Evolutionary conservation across 306 rosid genomes (phyloP).

Genomic region (Vachellia pachyceras): DNA sequence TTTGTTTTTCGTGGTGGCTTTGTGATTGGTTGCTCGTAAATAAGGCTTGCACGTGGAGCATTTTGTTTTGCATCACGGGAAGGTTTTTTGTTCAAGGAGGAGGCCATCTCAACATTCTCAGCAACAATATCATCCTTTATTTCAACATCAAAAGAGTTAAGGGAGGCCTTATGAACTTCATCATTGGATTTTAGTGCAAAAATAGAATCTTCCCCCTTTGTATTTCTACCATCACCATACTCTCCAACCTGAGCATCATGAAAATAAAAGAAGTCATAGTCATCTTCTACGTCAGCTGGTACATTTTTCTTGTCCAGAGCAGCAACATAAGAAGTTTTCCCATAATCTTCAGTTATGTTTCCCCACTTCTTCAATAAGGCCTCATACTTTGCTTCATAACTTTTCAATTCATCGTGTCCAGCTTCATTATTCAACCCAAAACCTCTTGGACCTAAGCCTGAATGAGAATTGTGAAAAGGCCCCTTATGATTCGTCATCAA

Average conservation of each 20-base stretch:
- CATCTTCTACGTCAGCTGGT: slow-evolving; percentile 62
- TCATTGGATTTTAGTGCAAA: slow-evolving; percentile 38
- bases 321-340: no score
- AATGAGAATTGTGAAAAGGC: slow-evolving; percentile 31
- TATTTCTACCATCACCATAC: slow-evolving; percentile 45
- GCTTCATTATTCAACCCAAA: slow-evolving; percentile 85
- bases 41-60: slow-evolving; percentile 46
- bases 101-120: slow-evolving; percentile 52
- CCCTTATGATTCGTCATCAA: slow-evolving; percentile 35
- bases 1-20: slow-evolving; percentile 56
- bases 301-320: no score
- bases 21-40: slow-evolving; percentile 45
- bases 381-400: slow-evolving; percentile 83
- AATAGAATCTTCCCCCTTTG: slow-evolving; percentile 43
- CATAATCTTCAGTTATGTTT: no score
- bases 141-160: slow-evolving; percentile 42
- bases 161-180: slow-evolving; percentile 50
- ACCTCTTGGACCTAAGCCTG: slow-evolving; percentile 51
- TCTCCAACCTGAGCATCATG: slow-evolving; percentile 62
- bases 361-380: slow-evolving; percentile 61
- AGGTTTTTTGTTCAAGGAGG: slow-evolving; percentile 41
- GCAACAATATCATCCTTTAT: slow-evolving; percentile 40
- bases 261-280: slow-evolving; percentile 75
- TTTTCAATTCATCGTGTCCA: slow-evolving; percentile 83
- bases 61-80: slow-evolving; percentile 44